A percentile compares a stretch with the other conserved stretches of the same genome.
phyloP scores from a whole-genome alignment of 2,329 filamentous ascomycete species.

The Lomentospora prolificans region DNA sequence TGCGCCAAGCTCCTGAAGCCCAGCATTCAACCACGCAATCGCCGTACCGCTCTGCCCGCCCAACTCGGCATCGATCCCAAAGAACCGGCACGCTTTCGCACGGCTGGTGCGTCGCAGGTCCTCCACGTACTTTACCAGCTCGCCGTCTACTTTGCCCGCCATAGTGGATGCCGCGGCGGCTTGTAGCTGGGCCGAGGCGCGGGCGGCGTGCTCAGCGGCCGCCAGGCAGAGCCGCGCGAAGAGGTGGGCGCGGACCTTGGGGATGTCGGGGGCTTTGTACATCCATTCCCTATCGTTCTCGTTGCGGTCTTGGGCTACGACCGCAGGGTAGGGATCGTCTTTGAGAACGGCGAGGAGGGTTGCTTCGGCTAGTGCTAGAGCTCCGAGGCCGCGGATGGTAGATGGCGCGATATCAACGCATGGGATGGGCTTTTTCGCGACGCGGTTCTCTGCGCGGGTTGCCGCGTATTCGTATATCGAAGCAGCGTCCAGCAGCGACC shows the following conservation, averaged over 20 bases:
- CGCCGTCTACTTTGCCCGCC: slow-evolving; percentile 48
- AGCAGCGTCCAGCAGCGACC: slow-evolving; percentile 66
- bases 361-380: slow-evolving; percentile 73
- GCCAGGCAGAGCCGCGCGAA: slow-evolving; percentile 83
- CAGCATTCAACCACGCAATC: slow-evolving; percentile 78
- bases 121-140: slow-evolving; percentile 62
- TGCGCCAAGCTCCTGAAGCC: slow-evolving; percentile 64
- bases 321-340: slow-evolving; percentile 83
- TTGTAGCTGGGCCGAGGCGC: slow-evolving; percentile 48
- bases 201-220: slow-evolving; percentile 75
- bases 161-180: slow-evolving; percentile 18
- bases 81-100: slow-evolving; percentile 80
- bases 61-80: slow-evolving; percentile 81
- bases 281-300: slow-evolving; percentile 89
- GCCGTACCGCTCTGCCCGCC: slow-evolving; percentile 72
- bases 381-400: slow-evolving; percentile 45
- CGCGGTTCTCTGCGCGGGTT: slow-evolving; percentile 36
- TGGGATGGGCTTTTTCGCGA: slow-evolving; percentile 22
- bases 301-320: slow-evolving; percentile 73
- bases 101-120: slow-evolving; percentile 66
- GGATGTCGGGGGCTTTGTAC: slow-evolving; percentile 80
- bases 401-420: slow-evolving; percentile 44
- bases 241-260: slow-evolving; percentile 78
- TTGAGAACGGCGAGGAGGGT: slow-evolving; percentile 85
- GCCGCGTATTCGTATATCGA: slow-evolving; percentile 67